These are phyloP conservation scores for Phaeotremella skinneri DNA, from an alignment of 768 basidiomycete species.

Conservation along the genomic window DNA sequence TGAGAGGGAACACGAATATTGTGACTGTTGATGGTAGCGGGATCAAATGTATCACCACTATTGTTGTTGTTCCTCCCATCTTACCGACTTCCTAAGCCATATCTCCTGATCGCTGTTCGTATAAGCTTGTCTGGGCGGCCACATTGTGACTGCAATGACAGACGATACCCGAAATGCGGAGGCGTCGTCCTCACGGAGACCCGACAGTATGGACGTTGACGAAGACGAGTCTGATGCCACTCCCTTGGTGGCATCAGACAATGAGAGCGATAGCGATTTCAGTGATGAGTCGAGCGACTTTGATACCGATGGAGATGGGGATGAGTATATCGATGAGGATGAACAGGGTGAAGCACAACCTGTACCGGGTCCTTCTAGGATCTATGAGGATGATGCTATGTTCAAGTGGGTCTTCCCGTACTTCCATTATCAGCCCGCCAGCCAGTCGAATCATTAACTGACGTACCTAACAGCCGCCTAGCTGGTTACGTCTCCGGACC, in stretches of 20 bases:
- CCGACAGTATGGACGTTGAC: background rate
- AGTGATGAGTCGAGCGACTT: background rate
- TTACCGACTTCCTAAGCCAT: background rate
- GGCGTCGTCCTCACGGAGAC: background rate
- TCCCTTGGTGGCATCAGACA: background rate
- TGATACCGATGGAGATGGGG: constrained; percentile 9
- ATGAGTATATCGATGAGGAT: too few relatives aligned
- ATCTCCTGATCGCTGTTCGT: background rate
- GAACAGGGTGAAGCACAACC: too few relatives aligned
- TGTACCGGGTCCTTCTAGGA: constrained; percentile 16
- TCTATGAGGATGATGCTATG: constrained; percentile 14
- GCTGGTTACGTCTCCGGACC: constrained; percentile 16
- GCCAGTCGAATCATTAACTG: too few relatives aligned
- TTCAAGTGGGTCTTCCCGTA: constrained; percentile 13
- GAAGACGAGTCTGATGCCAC: background rate
- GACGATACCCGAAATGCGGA: too few relatives aligned
- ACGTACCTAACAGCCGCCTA: constrained; percentile 10
- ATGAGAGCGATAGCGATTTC: background rate
- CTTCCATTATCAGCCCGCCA: background rate
- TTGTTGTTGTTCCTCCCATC: background rate
- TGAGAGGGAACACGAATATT: background rate
- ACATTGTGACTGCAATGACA: too few relatives aligned
- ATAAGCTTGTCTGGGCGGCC: background rate
- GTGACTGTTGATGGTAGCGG: background rate
- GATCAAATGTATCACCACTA: background rate